phyloP scores from a whole-genome alignment of 331 rosid species.

The Cydonia oblonga region DNA sequence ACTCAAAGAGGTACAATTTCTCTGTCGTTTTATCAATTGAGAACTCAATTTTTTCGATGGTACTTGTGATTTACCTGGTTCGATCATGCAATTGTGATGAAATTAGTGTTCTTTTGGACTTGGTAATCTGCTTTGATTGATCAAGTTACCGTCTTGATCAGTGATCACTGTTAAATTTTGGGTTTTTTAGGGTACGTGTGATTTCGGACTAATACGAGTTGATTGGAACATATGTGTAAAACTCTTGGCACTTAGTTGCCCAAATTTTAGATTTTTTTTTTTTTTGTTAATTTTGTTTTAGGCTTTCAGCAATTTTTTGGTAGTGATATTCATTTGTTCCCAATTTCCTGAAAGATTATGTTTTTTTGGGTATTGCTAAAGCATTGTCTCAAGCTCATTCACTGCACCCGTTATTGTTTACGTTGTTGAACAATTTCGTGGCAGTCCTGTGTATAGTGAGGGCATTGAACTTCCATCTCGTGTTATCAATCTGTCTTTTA shows the following conservation, averaged over 20 bases:
- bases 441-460: neutral
- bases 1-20: conserved; percentile 33
- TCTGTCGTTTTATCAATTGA: neutral
- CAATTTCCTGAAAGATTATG: neutral
- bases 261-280: neutral
- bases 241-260: neutral
- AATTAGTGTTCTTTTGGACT: neutral
- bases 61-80: neutral
- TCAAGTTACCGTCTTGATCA: neutral
- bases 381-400: neutral
- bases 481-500: neutral
- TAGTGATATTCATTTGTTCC: neutral
- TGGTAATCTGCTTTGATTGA: neutral
- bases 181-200: neutral
- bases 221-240: neutral
- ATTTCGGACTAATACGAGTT: neutral
- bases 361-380: neutral
- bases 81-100: neutral
- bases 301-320: neutral
- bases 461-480: neutral
- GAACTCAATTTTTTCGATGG: neutral
- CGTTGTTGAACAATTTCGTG: neutral
- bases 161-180: neutral
- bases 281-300: neutral
- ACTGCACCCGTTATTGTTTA: neutral